Base-by-base conservation (phyloP, 768 basidiomycete species). In the Tremella fuciformis region DNA sequence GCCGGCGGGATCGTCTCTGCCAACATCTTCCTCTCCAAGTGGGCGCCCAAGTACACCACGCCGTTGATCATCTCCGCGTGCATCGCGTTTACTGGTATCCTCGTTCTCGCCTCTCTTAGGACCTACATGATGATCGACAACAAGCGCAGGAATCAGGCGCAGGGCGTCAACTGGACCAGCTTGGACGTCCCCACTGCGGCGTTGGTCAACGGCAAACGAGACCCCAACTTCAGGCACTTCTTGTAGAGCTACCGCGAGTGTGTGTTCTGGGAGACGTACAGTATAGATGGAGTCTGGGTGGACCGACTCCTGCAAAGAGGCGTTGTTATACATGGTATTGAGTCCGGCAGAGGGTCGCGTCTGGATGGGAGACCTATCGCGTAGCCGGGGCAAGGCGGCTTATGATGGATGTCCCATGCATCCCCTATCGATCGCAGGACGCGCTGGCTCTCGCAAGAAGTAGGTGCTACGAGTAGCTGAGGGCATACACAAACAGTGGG, bases 1-100 rank as follows among this genome's bases (percentile, higher is more conserved):
- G 50, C 61, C 6, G 58, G 58, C 6, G 62, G 58, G 29, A 48
- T 63, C 22, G 62, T 66, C 29, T 49, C 54, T 25, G 62, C 65
- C 55, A 66, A 66, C 51, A 66, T 66, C 40, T 66, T 66, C 58
- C 34, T 58, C 4, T 29, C 24, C 9, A 39, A 47, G 29, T 52
- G 41, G 34, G 65, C 65, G 13, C 65, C 65, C 2, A 41, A 63
- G 44, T 66, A 66, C 59, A 56, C 57, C 38, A 55, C 53, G 11
- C 57, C 65, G 15, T 52, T 66, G 22, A 62, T 59, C 29, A 46
- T 58, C 39, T 60, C 65, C 19, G 62, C 65, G 6, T 53, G 25
- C 34, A 59, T 66, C 49, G 62, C 54, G 7, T 59, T 18, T 2
- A 19, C 49, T 15, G 63, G 59, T 39, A 60, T 64, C 9, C 7